phyloP scores from a whole-genome alignment of 1,139 yeast species.

The Suzukiozyma palmioleophila region DNA sequence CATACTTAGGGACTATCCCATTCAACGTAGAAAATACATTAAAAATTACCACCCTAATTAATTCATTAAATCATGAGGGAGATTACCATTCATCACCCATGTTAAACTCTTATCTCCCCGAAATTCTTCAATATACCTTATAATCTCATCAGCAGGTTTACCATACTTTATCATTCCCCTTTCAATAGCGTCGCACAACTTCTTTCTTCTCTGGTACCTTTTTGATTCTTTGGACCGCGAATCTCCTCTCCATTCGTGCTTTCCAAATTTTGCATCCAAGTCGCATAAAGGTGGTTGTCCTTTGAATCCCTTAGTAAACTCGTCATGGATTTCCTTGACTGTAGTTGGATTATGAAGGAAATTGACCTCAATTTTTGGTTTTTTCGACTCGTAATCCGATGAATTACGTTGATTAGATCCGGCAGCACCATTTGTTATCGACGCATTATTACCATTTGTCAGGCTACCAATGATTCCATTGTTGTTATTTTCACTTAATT shows the following conservation, averaged over 20 bases:
- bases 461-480: neutral
- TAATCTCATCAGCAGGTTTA: slow-evolving; percentile 42
- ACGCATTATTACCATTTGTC: neutral
- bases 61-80: slow-evolving; percentile 32
- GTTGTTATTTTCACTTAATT: neutral
- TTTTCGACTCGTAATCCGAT: slow-evolving; percentile 14
- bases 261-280: slow-evolving; percentile 42
- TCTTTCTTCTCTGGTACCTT: slow-evolving; percentile 42
- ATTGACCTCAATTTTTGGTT: slow-evolving; percentile 35
- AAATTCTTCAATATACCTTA: slow-evolving; percentile 38
- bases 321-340: slow-evolving; percentile 43
- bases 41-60: neutral
- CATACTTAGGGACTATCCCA: slow-evolving; percentile 1
- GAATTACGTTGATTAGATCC: neutral
- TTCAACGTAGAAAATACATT: neutral
- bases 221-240: slow-evolving; percentile 45
- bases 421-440: neutral
- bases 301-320: slow-evolving; percentile 42
- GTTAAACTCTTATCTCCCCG: slow-evolving; percentile 44
- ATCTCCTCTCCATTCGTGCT: slow-evolving; percentile 47
- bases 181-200: slow-evolving; percentile 43
- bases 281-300: slow-evolving; percentile 45
- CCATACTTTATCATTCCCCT: slow-evolving; percentile 39
- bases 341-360: slow-evolving; percentile 46
- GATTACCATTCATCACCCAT: slow-evolving; percentile 49